These are phyloP conservation scores for Tympanopsis confertula DNA, from an alignment of 2,329 filamentous ascomycete species.

Conservation along the genomic window DNA sequence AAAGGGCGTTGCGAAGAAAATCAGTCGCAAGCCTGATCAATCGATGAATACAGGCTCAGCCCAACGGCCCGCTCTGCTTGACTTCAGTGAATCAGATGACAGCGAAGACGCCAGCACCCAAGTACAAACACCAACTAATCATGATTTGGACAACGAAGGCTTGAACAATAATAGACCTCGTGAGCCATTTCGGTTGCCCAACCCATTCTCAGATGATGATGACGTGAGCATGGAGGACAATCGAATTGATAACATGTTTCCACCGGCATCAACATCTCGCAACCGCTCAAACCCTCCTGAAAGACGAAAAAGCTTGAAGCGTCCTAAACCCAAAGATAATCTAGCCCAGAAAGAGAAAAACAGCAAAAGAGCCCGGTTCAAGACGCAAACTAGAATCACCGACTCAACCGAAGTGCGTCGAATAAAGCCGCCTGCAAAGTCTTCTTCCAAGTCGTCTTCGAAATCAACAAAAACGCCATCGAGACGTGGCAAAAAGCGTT, in stretches of 20 bases:
- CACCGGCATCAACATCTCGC: constrained; percentile 12
- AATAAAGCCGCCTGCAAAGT: constrained; percentile 10
- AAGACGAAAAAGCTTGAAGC: constrained; percentile 2
- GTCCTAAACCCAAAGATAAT: constrained; percentile 2
- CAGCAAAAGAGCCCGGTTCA: constrained; percentile 11
- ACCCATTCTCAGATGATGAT: no score
- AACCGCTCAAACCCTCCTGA: constrained; percentile 3
- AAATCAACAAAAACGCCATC: constrained; percentile 7
- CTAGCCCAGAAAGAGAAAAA: constrained; percentile 8
- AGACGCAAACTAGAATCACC: constrained; percentile 21
- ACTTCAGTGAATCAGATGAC: no score
- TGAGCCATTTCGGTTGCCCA: no score
- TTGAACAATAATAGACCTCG: no score
- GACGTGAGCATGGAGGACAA: constrained; percentile 28
- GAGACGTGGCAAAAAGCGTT: no score
- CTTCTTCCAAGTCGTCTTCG: background rate
- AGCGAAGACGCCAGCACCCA: no score
- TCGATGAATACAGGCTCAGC: no score
- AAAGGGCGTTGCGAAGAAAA: constrained; percentile 19
- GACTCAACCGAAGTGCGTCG: constrained; percentile 14
- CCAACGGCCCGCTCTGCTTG: no score
- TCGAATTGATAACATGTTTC: constrained; percentile 25
- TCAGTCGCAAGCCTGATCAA: constrained; percentile 11
- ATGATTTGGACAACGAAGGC: no score
- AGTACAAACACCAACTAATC: no score